Evolutionary conservation across 768 basidiomycete genomes (phyloP).

Genomic region (Tulasnella sp.): DNA sequence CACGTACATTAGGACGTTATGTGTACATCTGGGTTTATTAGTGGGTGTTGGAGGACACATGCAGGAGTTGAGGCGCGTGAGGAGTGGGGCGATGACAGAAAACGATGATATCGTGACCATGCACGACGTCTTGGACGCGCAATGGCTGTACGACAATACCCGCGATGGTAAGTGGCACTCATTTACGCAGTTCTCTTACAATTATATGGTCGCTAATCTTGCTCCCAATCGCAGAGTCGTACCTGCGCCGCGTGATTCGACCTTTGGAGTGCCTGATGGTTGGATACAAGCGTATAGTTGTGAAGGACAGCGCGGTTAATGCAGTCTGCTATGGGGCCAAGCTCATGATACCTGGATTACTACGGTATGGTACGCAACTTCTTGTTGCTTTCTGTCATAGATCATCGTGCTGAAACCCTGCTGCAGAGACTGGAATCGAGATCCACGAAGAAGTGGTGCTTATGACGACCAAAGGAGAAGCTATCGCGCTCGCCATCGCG

Average conservation of each 20-base stretch:
- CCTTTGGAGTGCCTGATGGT: conserved; percentile 89
- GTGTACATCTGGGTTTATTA: conserved; percentile 89
- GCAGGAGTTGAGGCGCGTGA: conserved; percentile 92
- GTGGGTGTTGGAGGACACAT: conserved; percentile 99
- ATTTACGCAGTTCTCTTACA: not conserved
- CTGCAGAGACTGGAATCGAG: conserved; percentile 35
- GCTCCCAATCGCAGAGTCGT: conserved; percentile 56
- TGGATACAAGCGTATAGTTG: conserved; percentile 96
- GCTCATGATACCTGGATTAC: conserved; percentile 96
- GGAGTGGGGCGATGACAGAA: conserved; percentile 94
- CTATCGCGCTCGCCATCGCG: conserved; percentile 86
- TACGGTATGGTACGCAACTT: conserved; percentile 58
- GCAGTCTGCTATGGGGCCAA: conserved; percentile 99
- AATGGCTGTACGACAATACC: conserved; percentile 96
- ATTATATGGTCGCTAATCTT: conserved; percentile 10
- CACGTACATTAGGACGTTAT: conserved; percentile 71
- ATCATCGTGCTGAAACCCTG: not conserved
- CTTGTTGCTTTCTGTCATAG: not conserved
- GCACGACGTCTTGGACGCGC: conserved; percentile 99
- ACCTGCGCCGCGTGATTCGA: conserved; percentile 87
- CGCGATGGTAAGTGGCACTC: conserved; percentile 58
- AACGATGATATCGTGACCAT: conserved; percentile 98
- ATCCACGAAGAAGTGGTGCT: conserved; percentile 40
- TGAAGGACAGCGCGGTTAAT: conserved; percentile 98
- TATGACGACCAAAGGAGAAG: conserved; percentile 63